Base-by-base conservation (phyloP, 2,329 filamentous ascomycete species). In the Paraphaeosphaeria sporulosa region DNA sequence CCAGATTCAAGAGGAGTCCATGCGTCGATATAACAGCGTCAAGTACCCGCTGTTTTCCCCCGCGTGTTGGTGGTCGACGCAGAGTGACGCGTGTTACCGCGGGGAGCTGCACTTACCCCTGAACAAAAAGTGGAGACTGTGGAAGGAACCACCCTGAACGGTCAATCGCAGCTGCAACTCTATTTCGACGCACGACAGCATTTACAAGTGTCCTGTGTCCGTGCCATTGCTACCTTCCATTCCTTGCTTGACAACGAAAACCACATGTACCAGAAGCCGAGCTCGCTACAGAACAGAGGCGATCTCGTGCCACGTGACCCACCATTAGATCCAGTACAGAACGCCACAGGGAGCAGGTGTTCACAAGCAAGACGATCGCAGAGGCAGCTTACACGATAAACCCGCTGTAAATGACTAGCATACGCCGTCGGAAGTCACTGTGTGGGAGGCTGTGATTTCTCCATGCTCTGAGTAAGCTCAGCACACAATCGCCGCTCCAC, bases 141-240 rank as follows among this genome's bases (percentile, higher is more conserved):
- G n/a, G 52, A 30, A 55, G n/a, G 32, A 17, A 54, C 38, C 38
- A 54, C 40, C 51, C 38, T 53, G 10, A 47, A 55, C 52, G 42
- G 52, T 55, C 25, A 36, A 47, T 46, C n/a, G 30, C 52, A 55
- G 34, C 42, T 55, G 51, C 52, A 55, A 55, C 52, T 55, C 52
- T 55, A 55, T 47, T 55, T 55, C 52, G 19, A 55, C 52, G n/a
- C 34, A 42, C 27, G n/a, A 10, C 23, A 21, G n/a, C n/a, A 17
- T 42, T 32, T 9, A 12, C 30, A 32, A 32, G 30, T 32, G 30
- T 12, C 10, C 30, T 6, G 30, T 32, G 30, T 12, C 10, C 30
- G 30, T 32, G 10, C 13, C 34, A 19, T 21, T 42, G 19, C 5
- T 12, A 40, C 49, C 32, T 10, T 3, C 13, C 15, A 47, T 13